Evolutionary conservation across 2,329 filamentous ascomycete genomes (phyloP).

Genomic region (Phialophora chinensis): DNA sequence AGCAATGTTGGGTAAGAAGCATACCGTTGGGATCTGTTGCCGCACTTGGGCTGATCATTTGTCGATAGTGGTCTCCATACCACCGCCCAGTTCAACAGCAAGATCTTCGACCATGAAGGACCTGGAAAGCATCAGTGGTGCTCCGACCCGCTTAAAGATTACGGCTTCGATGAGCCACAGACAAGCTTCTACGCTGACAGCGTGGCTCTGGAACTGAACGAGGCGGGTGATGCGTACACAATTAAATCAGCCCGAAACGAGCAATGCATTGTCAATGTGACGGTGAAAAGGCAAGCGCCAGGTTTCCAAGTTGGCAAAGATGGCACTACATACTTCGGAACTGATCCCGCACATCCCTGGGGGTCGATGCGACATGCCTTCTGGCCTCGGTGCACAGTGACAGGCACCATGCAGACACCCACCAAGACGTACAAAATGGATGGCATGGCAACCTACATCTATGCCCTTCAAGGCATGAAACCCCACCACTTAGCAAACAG

Average conservation of each 20-base stretch:
- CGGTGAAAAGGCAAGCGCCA: conserved; percentile 74
- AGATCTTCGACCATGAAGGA: conserved; percentile 80
- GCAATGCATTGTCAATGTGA: conserved; percentile 82
- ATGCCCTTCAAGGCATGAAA: conserved; percentile 97
- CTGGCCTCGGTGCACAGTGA: conserved; percentile 84
- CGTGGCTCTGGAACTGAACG: conserved; percentile 82
- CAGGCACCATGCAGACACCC: conserved; percentile 83
- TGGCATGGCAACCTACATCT: conserved; percentile 78
- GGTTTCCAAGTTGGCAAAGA: conserved; percentile 85
- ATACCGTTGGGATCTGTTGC: conserved; percentile 17
- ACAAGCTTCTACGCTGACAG: conserved; percentile 84
- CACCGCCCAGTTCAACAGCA: conserved; percentile 92
- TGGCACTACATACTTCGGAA: conserved; percentile 84
- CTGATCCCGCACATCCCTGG: conserved; percentile 85
- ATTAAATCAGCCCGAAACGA: conserved; percentile 91
- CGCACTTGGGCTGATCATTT: conserved; percentile 20
- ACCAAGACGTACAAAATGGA: conserved; percentile 81
- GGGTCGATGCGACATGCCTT: conserved; percentile 90
- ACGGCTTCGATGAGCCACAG: conserved; percentile 83
- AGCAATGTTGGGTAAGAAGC: conserved; percentile 86
- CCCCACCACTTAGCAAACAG: conserved; percentile 90
- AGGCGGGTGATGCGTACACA: conserved; percentile 79
- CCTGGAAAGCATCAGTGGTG: conserved; percentile 81
- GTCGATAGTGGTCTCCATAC: conserved; percentile 77
- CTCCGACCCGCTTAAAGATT: conserved; percentile 77